phyloP scores from a whole-genome alignment of 176 grass and related monocot genomes.

The Pharus latifolius region DNA sequence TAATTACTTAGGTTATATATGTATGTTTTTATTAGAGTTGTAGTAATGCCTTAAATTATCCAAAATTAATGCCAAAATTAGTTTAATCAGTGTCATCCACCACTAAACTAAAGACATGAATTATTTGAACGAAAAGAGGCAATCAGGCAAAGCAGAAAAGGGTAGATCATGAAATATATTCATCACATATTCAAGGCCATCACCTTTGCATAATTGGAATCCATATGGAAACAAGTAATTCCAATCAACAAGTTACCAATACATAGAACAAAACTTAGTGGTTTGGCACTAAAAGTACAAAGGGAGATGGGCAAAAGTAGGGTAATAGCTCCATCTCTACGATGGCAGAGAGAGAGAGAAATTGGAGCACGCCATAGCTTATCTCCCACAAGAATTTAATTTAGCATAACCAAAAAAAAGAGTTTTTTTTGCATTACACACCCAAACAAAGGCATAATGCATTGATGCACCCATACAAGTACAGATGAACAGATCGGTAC shows the following conservation, averaged over 20 bases:
- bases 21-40: too few species aligned
- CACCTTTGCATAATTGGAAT: conserved; percentile 15
- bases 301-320: neutral
- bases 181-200: conserved; percentile 5
- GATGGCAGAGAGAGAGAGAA: conserved; percentile 19
- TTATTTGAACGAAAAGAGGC: conserved; percentile 13
- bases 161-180: neutral
- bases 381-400: too few species aligned
- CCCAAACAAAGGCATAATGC: neutral
- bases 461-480: too few species aligned
- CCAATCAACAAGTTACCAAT: neutral
- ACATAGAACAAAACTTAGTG: neutral
- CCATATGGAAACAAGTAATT: neutral
- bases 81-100: conserved; percentile 26
- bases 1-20: too few species aligned
- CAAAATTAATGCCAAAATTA: neutral
- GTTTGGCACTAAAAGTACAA: neutral
- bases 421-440: neutral
- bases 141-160: neutral
- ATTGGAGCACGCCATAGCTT: too few species aligned
- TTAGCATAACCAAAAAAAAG: too few species aligned
- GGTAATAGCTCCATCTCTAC: neutral
- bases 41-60: too few species aligned
- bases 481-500: neutral
- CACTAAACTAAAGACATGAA: conserved; percentile 33